Base-by-base conservation (phyloP, 139 green algal species). In the Asterochloris erici region DNA sequence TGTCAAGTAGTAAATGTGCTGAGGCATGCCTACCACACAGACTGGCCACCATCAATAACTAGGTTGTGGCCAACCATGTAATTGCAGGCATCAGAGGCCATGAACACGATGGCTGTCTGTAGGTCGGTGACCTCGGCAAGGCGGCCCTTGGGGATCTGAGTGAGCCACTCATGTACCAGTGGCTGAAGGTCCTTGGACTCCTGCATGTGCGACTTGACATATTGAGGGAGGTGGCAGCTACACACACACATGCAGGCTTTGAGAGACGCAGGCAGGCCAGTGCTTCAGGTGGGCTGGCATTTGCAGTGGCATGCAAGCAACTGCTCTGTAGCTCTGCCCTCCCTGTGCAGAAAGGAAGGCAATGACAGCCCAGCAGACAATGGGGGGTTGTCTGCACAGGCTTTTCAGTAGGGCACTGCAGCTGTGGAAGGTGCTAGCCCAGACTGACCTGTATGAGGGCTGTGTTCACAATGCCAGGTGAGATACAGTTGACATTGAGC, bases 21-120 rank as follows among this genome's bases (percentile, higher is more conserved):
- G 38, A 54, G 14, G 47, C 74, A 24, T n/a, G 12, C 38, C 21
- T 80, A 80, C 76, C 76, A 80, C 17, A 80, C 68, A 9, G 76
- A 80, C 47, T 89, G 85, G 11, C 87, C 87, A 62, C 87, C 87
- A 74, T 89, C 85, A 68, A 91, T 81, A 12, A 89, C 85, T 15
- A 91, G 71, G 54, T 91, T 91, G 75, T 91, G 87, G 0, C 87
- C 87, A 24, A 82, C 85, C 85, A 91, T 89, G 74, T 89, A 91
- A 62, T 63, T 68, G 12, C 73, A 81, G 19, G 83, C 87, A 80
- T 87, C 81, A 73, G 79, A 85, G 2, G 87, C 87, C 80, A 91
- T 63, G 83, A 84, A 89, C n/a, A 91, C 83, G 47, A 89, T 84
- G 21, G 83, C 87, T 9, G 85, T 71, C 83, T 91, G 85, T 54